These are phyloP conservation scores for Polyplosphaeria fusca DNA, from an alignment of 495 filamentous ascomycete species.

Conservation along the genomic window DNA sequence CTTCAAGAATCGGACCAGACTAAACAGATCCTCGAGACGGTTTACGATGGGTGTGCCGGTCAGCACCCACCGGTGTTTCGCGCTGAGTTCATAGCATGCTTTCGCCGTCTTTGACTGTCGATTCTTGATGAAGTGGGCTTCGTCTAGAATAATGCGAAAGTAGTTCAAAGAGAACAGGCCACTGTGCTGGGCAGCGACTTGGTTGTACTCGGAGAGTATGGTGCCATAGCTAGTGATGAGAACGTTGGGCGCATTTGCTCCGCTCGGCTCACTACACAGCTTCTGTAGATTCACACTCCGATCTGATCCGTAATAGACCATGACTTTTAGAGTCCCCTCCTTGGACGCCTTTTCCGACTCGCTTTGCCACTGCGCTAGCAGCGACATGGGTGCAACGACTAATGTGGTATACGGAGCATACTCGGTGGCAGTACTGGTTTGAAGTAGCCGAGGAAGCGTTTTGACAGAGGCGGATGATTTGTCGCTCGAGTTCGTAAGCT, in stretches of 20 bases:
- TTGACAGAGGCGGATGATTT: constrained; percentile 50
- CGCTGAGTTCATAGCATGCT: constrained; percentile 84
- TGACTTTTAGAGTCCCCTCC: constrained; percentile 71
- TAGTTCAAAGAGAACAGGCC: constrained; percentile 90
- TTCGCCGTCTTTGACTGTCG: constrained; percentile 77
- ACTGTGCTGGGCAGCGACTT: constrained; percentile 58
- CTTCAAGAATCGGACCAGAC: constrained; percentile 80
- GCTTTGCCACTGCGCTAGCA: constrained; percentile 93
- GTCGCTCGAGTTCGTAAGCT: constrained; percentile 38
- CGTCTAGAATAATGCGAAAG: constrained; percentile 91
- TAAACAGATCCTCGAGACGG: constrained; percentile 94
- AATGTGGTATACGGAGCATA: constrained; percentile 84
- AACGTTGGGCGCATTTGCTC: constrained; percentile 72
- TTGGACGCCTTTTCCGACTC: constrained; percentile 87
- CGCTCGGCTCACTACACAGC: constrained; percentile 72
- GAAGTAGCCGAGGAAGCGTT: constrained; percentile 57
- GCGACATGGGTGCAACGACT: constrained; percentile 90
- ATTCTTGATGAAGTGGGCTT: constrained; percentile 94
- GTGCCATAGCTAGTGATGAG: constrained; percentile 96
- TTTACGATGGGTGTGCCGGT: constrained; percentile 98
- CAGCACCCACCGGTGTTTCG: constrained; percentile 85
- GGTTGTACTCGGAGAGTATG: constrained; percentile 83
- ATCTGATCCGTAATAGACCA: constrained; percentile 89
- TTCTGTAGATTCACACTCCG: constrained; percentile 71
- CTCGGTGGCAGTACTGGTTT: constrained; percentile 51